Evolutionary conservation across 148 eudicot genomes (phyloP).

Genomic region (Rhododendron molle): DNA sequence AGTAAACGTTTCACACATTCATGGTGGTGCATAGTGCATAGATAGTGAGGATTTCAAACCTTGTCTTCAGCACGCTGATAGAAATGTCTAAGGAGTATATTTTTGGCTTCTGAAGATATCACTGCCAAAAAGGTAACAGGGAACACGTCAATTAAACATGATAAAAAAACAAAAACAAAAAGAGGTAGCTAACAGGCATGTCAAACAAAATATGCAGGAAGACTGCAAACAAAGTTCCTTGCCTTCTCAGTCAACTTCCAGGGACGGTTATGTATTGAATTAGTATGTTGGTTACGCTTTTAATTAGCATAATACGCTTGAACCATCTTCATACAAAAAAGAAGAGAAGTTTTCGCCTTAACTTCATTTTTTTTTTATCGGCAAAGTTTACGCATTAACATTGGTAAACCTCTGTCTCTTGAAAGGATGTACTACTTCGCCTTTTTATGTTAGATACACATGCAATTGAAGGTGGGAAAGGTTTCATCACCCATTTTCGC

Average conservation of each 20-base stretch:
- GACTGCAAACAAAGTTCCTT: background rate
- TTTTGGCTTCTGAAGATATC: constrained; percentile 64
- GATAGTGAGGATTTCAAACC: constrained; percentile 31
- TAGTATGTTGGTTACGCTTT: background rate
- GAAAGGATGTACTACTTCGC: background rate
- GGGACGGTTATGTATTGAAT: background rate
- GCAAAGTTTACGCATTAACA: background rate
- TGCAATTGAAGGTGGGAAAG: background rate
- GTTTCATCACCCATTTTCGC: background rate
- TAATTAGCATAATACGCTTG: background rate
- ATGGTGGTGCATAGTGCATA: background rate
- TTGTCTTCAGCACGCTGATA: constrained; percentile 76
- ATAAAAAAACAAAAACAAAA: background rate
- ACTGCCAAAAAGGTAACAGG: constrained; percentile 34
- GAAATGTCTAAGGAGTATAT: constrained; percentile 68
- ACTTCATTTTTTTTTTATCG: background rate
- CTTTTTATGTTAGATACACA: background rate
- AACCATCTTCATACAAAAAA: background rate
- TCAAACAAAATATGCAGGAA: background rate
- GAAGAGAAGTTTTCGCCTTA: background rate
- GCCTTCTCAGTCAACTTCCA: background rate
- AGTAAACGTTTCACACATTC: background rate
- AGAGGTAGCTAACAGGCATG: background rate
- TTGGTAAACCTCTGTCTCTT: background rate
- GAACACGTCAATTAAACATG: background rate